Evolutionary conservation across 805 yeast species (phyloP).

Genomic region (Huiozyma sinensis): DNA sequence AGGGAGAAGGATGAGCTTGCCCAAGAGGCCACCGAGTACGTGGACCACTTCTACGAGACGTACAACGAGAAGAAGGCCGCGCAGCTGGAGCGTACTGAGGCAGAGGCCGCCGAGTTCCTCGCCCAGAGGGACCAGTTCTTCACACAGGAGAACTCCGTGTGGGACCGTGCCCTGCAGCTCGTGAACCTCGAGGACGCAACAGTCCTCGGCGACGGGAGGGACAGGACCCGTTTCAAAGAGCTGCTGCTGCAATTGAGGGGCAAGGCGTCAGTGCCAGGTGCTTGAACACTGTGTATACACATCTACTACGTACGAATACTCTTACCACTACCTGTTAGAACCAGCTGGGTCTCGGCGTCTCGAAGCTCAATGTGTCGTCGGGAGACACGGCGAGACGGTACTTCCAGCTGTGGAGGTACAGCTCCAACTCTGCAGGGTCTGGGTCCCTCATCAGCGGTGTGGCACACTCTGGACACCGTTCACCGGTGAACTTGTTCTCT

Average conservation of each 20-base stretch:
- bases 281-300: conserved; percentile 28
- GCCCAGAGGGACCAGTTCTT: conserved; percentile 69
- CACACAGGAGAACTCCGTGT: conserved; percentile 55
- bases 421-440: conserved; percentile 18
- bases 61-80: conserved; percentile 77
- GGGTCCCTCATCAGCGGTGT: conserved; percentile 16
- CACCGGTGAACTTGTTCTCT: conserved; percentile 17
- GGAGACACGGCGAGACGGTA: conserved; percentile 13
- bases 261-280: conserved; percentile 66
- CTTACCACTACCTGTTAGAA: conserved; percentile 6
- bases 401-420: conserved; percentile 29
- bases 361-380: conserved; percentile 1
- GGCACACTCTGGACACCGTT: conserved; percentile 20
- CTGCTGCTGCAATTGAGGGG: conserved; percentile 56
- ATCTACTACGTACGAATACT: not conserved
- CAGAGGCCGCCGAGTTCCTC: conserved; percentile 61
- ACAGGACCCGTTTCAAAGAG: conserved; percentile 60
- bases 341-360: conserved; percentile 42
- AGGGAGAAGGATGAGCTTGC: conserved; percentile 56
- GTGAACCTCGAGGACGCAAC: conserved; percentile 36
- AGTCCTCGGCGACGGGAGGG: conserved; percentile 37
- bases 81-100: conserved; percentile 48
- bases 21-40: conserved; percentile 66
- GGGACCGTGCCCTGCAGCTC: conserved; percentile 56
- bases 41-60: conserved; percentile 86